Percentiles rank a stretch among this genome's conserved stretches.
phyloP scores from a whole-genome alignment of 768 basidiomycete genomes.

The Tephrocybe sp. region DNA sequence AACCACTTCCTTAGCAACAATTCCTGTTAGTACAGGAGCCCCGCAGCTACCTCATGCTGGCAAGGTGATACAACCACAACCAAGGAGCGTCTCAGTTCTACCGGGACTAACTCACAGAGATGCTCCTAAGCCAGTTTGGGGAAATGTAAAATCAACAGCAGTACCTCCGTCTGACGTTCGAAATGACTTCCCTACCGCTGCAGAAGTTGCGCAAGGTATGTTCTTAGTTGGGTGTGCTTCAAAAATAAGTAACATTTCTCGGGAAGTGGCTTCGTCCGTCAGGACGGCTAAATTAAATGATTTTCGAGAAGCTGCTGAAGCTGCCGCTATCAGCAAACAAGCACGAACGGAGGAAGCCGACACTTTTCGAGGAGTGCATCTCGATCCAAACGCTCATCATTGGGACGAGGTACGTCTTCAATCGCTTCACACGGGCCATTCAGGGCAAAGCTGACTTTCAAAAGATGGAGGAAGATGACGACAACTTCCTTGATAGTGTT shows the following conservation, averaged over 20 bases:
- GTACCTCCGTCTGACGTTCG: constrained; percentile 42
- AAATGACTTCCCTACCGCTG: constrained; percentile 93
- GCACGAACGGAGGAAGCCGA: constrained; percentile 82
- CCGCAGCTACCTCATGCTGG: constrained; percentile 58
- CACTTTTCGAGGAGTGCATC: constrained; percentile 90
- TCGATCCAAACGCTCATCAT: constrained; percentile 92
- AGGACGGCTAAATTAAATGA: constrained; percentile 38
- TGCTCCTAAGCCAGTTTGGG: constrained; percentile 68
- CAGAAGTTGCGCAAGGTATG: constrained; percentile 88
- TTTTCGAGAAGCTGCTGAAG: constrained; percentile 49
- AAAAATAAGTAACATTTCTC: constrained; percentile 3
- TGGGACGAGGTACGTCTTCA: constrained; percentile 88
- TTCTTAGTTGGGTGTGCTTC: constrained; percentile 12
- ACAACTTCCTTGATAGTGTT: constrained; percentile 84
- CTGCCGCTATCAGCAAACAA: constrained; percentile 55
- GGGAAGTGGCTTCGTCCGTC: constrained; percentile 30
- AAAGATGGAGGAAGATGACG: constrained; percentile 91
- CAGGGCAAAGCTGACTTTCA: constrained; percentile 1
- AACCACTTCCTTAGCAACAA: constrained; percentile 30
- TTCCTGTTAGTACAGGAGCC: constrained; percentile 27
- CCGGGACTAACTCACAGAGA: constrained; percentile 31
- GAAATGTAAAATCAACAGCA: constrained; percentile 49
- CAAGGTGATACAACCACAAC: constrained; percentile 72
- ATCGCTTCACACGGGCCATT: background rate
- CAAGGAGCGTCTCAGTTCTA: constrained; percentile 39